These are phyloP conservation scores for Xylariaceae sp. DNA, from an alignment of 2,329 filamentous ascomycete genomes.

Conservation along the genomic window DNA sequence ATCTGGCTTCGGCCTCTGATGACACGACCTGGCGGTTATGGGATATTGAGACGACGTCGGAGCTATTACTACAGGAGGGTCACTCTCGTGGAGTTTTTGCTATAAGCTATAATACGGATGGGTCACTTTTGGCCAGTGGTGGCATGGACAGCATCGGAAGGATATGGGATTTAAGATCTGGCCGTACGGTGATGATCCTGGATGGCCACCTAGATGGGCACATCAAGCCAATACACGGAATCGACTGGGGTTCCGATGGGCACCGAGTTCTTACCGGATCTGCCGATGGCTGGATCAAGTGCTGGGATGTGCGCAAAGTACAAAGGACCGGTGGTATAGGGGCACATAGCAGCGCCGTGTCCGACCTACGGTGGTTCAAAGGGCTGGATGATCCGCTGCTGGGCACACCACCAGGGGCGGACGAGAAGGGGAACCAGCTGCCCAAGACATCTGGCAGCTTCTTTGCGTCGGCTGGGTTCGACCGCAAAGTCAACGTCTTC, in stretches of 20 bases:
- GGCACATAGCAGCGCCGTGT: constrained; percentile 87
- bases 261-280: constrained; percentile 91
- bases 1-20: constrained; percentile 88
- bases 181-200: constrained; percentile 91
- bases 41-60: constrained; percentile 78
- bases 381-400: constrained; percentile 72
- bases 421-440: constrained; percentile 62
- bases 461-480: constrained; percentile 86
- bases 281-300: constrained; percentile 93
- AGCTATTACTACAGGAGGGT: constrained; percentile 86
- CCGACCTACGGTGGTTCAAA: constrained; percentile 91
- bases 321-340: constrained; percentile 80
- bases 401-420: constrained; percentile 56
- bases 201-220: constrained; percentile 78
- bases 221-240: constrained; percentile 87
- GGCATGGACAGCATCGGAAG: constrained; percentile 92
- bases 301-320: constrained; percentile 94
- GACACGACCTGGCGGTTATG: constrained; percentile 97
- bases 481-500: constrained; percentile 93
- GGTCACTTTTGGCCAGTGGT: constrained; percentile 85
- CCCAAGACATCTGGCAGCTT: constrained; percentile 91
- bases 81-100: constrained; percentile 92
- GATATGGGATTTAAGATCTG: constrained; percentile 91
- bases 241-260: constrained; percentile 91
- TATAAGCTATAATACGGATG: constrained; percentile 85